Evolutionary conservation across 2,329 filamentous ascomycete genomes (phyloP), one percentile per base, ranked within the genome.

Genomic region (Drechmeria coniospora): DNA sequence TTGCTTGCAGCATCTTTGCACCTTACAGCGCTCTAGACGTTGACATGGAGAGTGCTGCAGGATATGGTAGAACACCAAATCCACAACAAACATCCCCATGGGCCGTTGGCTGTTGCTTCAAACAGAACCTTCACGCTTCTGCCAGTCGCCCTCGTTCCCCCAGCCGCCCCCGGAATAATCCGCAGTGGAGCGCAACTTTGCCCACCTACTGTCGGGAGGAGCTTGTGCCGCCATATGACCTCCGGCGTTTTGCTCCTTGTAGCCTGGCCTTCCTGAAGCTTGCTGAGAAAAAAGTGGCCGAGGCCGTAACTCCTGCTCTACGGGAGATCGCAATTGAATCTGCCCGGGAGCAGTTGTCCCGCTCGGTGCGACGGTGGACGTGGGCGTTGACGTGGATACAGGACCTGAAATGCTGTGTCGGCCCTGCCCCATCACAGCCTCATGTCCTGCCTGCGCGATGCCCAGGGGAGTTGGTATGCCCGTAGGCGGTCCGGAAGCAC

Each of bases 151-250:
- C 5, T 39, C 36, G 26, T 38, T 34, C 2, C 42, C 44, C 45
- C 44, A 48, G 12, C 37, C 43, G 2, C 37, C 41, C 3, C 46
- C 46, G 1, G 46, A 48, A 18, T 47, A 47, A 29, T 49, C 44
- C 8, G 31, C 37, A 1, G 39, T 36, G 6, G 43, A n/a, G n/a
- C n/a, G 33, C 9, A 33, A 39, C 24, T 36, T 37, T 6, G 36
- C 32, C 45, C 42, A 45, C 22, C 39, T 41, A 21, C 37, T 30
- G 18, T 32, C 23, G 10, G 19, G 21, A 14, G 14, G 4, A 6
- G 7, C n/a, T 6, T 28, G 26, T 4, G 20, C 19, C 13, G 8
- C 23, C 19, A 12, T 21, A 13, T 14, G 23, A 15, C 15, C 25
- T 6, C 28, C 20, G 3, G 26, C 14, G 4, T 18, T 15, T n/a